Percentiles rank a stretch among this genome's conserved stretches.
phyloP scores from a whole-genome alignment of 768 basidiomycete species.

The Tylopilus intermedius region DNA sequence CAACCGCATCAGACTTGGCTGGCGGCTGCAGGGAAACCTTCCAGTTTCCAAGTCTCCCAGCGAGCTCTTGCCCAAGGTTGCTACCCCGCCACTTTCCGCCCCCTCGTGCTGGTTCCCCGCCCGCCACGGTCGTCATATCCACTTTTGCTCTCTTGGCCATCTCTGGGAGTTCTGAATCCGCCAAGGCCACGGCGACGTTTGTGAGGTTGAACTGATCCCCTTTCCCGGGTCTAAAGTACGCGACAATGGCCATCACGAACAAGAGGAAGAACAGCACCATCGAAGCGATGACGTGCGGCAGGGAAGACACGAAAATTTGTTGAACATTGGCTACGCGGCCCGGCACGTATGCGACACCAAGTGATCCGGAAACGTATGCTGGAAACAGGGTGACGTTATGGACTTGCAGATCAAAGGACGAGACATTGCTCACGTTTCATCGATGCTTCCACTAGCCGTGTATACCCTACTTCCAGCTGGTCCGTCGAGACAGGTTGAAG shows the following conservation, averaged over 20 bases:
- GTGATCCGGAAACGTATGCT: conserved; percentile 13
- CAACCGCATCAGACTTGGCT: background rate
- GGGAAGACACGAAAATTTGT: conserved; percentile 13
- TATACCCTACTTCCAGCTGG: conserved; percentile 8
- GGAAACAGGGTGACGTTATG: background rate
- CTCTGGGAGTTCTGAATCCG: conserved; percentile 6
- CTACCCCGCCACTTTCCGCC: background rate
- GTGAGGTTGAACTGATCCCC: conserved; percentile 14
- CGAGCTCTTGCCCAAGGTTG: conserved; percentile 8
- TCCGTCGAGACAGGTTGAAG: conserved; percentile 5
- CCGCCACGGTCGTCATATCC: background rate
- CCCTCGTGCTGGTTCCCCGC: background rate
- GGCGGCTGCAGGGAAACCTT: conserved; percentile 3
- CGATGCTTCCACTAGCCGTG: conserved; percentile 9
- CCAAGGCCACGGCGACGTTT: conserved; percentile 9
- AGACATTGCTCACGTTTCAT: conserved; percentile 14
- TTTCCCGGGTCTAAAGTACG: conserved; percentile 8
- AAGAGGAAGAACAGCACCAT: background rate
- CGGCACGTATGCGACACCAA: conserved; percentile 13
- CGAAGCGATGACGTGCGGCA: conserved; percentile 12
- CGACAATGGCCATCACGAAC: background rate
- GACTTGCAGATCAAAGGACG: background rate
- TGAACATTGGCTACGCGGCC: conserved; percentile 10
- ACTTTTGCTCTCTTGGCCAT: conserved; percentile 3
- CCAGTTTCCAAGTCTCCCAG: background rate